A percentile compares a stretch with the other conserved stretches of the same genome.
phyloP scores from a whole-genome alignment of 1,284 basidiomycete genomes.

The Sphaerobolus stellatus region DNA sequence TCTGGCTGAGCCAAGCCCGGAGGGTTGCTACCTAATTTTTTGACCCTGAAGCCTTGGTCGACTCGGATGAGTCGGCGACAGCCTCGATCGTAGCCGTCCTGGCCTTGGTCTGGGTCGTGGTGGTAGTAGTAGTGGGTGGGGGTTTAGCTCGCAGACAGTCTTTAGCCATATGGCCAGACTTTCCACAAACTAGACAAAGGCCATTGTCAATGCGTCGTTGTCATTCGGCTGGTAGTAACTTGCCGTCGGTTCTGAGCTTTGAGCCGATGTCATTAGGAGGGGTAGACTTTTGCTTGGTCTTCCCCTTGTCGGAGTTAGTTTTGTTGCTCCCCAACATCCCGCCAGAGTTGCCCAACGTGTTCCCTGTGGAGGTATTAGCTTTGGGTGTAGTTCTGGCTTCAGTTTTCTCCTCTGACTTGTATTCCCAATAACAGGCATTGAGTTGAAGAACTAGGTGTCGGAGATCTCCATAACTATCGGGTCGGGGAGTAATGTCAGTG shows the following conservation, averaged over 20 bases:
- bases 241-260: not conserved
- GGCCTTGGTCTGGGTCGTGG: slow-evolving; percentile 9
- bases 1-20: slow-evolving; percentile 26
- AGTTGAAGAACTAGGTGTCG: not conserved
- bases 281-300: no score
- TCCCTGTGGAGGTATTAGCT: not conserved
- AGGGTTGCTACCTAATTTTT: slow-evolving; percentile 33
- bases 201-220: slow-evolving; percentile 20
- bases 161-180: slow-evolving; percentile 21
- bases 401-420: not conserved
- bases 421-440: not conserved
- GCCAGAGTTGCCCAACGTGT: not conserved
- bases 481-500: no score
- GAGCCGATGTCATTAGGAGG: no score
- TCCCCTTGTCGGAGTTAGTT: no score
- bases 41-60: slow-evolving; percentile 22
- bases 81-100: slow-evolving; percentile 15
- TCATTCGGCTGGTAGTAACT: slow-evolving; percentile 25
- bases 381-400: not conserved
- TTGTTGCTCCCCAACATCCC: no score
- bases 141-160: no score
- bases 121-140: no score
- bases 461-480: not conserved
- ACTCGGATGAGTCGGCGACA: not conserved
- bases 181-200: slow-evolving; percentile 33